Percentiles rank a stretch among this genome's conserved stretches.
Conservation (phyloP, 2,329 filamentous ascomycete species). For the Fonsecaea pedrosoi region DNA sequence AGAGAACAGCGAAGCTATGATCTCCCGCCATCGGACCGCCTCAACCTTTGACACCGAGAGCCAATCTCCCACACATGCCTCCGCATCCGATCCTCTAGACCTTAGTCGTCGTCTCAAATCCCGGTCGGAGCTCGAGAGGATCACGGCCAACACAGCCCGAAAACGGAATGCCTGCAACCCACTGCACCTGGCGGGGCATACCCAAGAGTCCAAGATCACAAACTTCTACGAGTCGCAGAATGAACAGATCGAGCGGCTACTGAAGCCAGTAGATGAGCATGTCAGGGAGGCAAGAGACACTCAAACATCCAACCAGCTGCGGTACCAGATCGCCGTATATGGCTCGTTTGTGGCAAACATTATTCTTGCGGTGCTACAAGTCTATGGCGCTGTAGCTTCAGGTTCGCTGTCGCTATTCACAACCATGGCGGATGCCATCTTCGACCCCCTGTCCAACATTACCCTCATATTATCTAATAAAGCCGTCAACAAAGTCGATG, state of each 20-base stretch:
- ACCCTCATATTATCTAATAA: constrained; percentile 86
- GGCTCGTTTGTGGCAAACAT: constrained; percentile 81
- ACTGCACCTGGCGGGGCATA: constrained; percentile 43
- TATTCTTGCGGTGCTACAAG: constrained; percentile 76
- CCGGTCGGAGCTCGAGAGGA: constrained; percentile 74
- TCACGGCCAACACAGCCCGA: constrained; percentile 79
- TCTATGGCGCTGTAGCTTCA: constrained; percentile 86
- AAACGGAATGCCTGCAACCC: constrained; percentile 66
- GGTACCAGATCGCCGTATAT: constrained; percentile 66
- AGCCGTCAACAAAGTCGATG: constrained; percentile 85
- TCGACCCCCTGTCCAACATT: constrained; percentile 88
- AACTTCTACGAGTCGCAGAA: constrained; percentile 92
- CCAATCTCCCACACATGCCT: constrained; percentile 63
- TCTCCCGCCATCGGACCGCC: constrained; percentile 37
- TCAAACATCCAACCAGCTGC: constrained; percentile 78
- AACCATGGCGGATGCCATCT: constrained; percentile 94
- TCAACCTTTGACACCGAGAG: constrained; percentile 54
- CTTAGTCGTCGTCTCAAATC: constrained; percentile 80
- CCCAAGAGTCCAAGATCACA: constrained; percentile 65
- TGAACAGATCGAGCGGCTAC: constrained; percentile 86
- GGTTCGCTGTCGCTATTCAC: constrained; percentile 95
- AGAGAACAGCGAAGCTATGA: constrained; percentile 27
- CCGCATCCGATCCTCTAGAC: constrained; percentile 79
- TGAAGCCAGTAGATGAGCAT: constrained; percentile 94
- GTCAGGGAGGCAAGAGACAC: constrained; percentile 79